Conservation (phyloP, 225 moss, liverwort and hornwort species). For the Takakia lepidozioides region DNA sequence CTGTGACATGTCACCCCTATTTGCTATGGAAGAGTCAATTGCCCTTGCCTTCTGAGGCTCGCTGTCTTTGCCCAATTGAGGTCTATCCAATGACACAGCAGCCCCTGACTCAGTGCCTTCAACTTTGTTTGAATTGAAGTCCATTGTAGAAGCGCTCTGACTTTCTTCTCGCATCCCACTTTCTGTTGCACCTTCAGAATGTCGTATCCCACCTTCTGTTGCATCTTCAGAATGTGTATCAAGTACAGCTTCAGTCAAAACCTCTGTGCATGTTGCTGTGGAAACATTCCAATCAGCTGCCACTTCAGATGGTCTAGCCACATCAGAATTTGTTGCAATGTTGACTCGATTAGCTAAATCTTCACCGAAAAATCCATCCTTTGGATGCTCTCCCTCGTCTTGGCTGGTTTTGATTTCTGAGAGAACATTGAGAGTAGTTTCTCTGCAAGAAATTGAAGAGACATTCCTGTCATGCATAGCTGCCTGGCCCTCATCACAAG, state of each 20-base stretch:
- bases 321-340: too few species aligned
- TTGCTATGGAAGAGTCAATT: constrained; percentile 17
- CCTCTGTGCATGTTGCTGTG: constrained; percentile 14
- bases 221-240: too few species aligned
- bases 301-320: constrained; percentile 14
- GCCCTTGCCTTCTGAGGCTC: constrained; percentile 31
- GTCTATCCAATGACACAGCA: too few species aligned
- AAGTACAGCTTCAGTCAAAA: constrained; percentile 30
- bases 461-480: too few species aligned
- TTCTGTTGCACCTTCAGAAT: constrained; percentile 13
- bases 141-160: background rate
- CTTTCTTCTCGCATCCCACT: background rate
- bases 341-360: too few species aligned
- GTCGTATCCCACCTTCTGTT: constrained; percentile 33
- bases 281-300: too few species aligned
- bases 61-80: constrained; percentile 23
- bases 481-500: too few species aligned
- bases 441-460: too few species aligned
- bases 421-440: too few species aligned
- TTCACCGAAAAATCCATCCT: too few species aligned
- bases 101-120: background rate
- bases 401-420: too few species aligned
- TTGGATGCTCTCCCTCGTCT: too few species aligned
- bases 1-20: background rate
- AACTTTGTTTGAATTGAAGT: background rate